Conservation (phyloP, 2,329 filamentous ascomycete genomes). For the Aspergillus unguis region DNA sequence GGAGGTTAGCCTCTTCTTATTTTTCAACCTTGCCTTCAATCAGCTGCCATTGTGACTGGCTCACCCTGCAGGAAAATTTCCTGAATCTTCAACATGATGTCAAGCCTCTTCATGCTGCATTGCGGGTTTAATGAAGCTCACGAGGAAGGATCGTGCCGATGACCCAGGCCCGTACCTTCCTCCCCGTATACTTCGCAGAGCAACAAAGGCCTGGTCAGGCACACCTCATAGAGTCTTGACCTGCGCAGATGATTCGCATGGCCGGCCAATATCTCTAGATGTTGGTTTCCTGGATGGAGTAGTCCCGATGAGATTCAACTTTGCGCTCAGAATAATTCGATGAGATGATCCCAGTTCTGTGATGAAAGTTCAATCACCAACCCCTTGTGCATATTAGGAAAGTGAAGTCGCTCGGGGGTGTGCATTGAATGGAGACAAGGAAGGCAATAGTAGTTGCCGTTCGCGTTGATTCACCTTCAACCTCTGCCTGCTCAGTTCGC, state of each 20-base stretch:
- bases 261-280: conserved; percentile 24
- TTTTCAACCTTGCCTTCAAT: neutral
- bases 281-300: conserved; percentile 23
- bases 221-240: conserved; percentile 15
- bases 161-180: conserved; percentile 13
- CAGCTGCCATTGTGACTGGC: conserved; percentile 20
- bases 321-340: conserved; percentile 15
- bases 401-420: conserved; percentile 12
- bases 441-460: conserved; percentile 18
- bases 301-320: conserved; percentile 12
- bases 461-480: conserved; percentile 17
- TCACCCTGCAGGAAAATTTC: conserved; percentile 10
- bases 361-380: conserved; percentile 26
- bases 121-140: conserved; percentile 21
- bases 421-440: conserved; percentile 15
- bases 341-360: conserved; percentile 18
- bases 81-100: conserved; percentile 26
- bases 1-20: conserved; percentile 13
- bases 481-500: neutral
- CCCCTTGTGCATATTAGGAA: conserved; percentile 11
- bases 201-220: conserved; percentile 15
- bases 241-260: conserved; percentile 27
- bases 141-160: conserved; percentile 15
- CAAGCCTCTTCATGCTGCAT: conserved; percentile 21
- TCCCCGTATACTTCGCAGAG: conserved; percentile 12